Conservation (phyloP, 495 filamentous ascomycete genomes). For the Viridothelium virens region DNA sequence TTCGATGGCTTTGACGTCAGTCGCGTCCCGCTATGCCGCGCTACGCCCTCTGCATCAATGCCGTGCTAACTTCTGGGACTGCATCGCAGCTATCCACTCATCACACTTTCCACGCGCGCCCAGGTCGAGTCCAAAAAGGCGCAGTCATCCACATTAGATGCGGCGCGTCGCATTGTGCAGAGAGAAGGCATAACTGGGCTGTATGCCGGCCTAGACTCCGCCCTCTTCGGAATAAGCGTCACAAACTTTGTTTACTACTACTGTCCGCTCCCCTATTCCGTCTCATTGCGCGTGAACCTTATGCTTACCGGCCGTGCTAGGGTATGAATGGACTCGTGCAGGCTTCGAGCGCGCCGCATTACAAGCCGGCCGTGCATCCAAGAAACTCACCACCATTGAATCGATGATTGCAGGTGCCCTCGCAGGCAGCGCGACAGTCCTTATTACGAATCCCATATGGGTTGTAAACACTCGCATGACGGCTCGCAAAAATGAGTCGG, state of each 20-base stretch:
- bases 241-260: constrained; percentile 99
- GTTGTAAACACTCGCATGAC: constrained; percentile 98
- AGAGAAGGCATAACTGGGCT: constrained; percentile 83
- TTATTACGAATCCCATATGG: constrained; percentile 98
- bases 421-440: constrained; percentile 85
- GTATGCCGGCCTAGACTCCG: constrained; percentile 80
- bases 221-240: constrained; percentile 93
- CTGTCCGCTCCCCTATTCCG: constrained; percentile 45
- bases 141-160: constrained; percentile 69
- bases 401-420: constrained; percentile 93
- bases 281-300: not conserved
- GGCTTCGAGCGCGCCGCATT: constrained; percentile 77
- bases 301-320: constrained; percentile 27
- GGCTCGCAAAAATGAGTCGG: constrained; percentile 58
- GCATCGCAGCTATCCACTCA: constrained; percentile 71
- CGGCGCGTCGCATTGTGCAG: constrained; percentile 77
- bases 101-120: constrained; percentile 93
- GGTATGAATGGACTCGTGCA: constrained; percentile 93
- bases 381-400: constrained; percentile 81
- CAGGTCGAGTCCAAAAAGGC: constrained; percentile 95
- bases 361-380: constrained; percentile 64
- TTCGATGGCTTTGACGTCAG: constrained; percentile 89
- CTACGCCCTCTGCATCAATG: constrained; percentile 19
- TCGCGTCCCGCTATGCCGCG: constrained; percentile 14
- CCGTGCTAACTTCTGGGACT: constrained; percentile 17